Evolutionary conservation across 1,139 yeast species (phyloP), one percentile per base, ranked within the genome.

Genomic region (Sugiyamaella pinicola): DNA sequence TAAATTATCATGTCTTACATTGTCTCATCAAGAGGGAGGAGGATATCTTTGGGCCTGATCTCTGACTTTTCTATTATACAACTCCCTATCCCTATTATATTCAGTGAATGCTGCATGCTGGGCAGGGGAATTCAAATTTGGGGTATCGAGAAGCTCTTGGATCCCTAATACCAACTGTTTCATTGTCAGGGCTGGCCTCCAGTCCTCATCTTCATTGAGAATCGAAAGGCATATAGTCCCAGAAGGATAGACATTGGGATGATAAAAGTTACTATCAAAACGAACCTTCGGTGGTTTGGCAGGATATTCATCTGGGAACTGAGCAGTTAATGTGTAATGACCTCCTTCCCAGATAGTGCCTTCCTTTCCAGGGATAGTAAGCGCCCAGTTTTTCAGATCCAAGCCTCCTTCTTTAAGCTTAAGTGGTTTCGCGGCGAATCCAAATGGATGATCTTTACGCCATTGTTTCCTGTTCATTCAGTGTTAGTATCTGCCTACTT

Each of bases 391-490:
- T 65, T 87, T 87, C 58, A 93, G 76, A 69, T 93, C 91, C 61
- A 93, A 76, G 1, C 90, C 76, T 1, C 99, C 99, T 65, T 90
- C 96, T 2, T 75, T 66, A 13, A 78, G 75, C 68, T 87, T 91
- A 40, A 75, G 69, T 4, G 99, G 99, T 66, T 87, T 89, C 37
- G 99, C 99, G 63, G 74, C 90, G 71, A 93, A 93, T 3, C 99
- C 99, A 71, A 90, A 93, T 0, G 99, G 99, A 69, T 95, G 99
- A 68, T 91, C 97, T 70, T 90, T 93, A 63, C 99, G 83, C 99
- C 99, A 93, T 69, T 87, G 91, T 72, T 91, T 93, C 69, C 98
- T 75, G 35, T 24, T 31, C 4, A 18, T n/a, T 5, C n/a, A n/a
- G 19, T 26, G 43, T 35, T 42, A 38, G 24, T 29, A 33, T n/a